Evolutionary conservation across 352 stramenopile species (phyloP).

Genomic region (Globisporangium heterothallicum): DNA sequence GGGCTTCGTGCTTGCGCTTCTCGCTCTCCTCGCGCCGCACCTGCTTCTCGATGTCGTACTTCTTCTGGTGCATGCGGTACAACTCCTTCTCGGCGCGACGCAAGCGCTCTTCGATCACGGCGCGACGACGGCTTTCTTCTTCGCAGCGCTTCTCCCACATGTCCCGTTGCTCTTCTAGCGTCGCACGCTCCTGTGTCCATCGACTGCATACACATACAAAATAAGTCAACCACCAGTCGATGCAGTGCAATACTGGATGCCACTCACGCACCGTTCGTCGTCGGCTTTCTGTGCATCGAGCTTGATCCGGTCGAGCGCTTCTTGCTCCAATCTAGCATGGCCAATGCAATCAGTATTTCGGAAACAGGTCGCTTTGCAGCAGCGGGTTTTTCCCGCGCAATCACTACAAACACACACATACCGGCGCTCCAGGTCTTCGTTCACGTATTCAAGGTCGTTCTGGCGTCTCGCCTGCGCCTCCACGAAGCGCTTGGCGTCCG

Average conservation of each 20-base stretch:
- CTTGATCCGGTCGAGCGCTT: conserved; percentile 78
- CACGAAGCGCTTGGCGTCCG: conserved; percentile 79
- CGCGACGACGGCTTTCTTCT: conserved; percentile 62
- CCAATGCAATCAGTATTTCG: too few relatives aligned
- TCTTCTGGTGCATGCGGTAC: conserved; percentile 89
- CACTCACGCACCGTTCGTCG: conserved; percentile 61
- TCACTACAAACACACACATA: conserved; percentile 9
- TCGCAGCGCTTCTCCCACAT: conserved; percentile 75
- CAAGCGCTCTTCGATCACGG: conserved; percentile 72
- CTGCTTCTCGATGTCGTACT: conserved; percentile 85
- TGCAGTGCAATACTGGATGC: neutral
- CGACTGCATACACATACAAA: conserved; percentile 41
- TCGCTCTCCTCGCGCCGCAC: conserved; percentile 81
- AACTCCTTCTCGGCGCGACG: conserved; percentile 82
- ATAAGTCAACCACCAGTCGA: neutral
- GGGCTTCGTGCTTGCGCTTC: conserved; percentile 80
- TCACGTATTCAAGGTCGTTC: conserved; percentile 85
- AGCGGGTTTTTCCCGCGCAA: too few relatives aligned
- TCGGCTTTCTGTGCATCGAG: conserved; percentile 77
- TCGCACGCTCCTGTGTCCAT: conserved; percentile 59
- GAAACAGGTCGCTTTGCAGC: too few relatives aligned
- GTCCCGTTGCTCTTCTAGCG: conserved; percentile 53
- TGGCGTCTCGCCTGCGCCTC: conserved; percentile 75
- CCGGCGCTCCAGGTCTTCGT: conserved; percentile 79
- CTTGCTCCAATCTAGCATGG: conserved; percentile 50